Evolutionary conservation across 192 early-diverging fungal species (phyloP).

Genomic region (Umbelopsis sp.): DNA sequence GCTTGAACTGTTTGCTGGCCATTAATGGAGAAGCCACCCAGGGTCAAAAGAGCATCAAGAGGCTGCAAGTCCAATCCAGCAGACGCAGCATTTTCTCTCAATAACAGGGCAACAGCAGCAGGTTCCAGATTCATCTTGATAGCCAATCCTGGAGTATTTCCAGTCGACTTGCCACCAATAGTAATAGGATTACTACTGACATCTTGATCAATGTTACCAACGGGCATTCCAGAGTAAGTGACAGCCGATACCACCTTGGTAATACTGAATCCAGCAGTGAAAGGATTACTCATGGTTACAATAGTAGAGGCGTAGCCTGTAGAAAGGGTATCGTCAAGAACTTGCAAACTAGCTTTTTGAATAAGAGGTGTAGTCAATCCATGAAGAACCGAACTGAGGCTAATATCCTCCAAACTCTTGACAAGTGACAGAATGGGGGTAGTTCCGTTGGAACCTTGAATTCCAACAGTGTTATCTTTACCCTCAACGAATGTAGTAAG

Average conservation of each 20-base stretch:
- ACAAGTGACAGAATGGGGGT: constrained; percentile 51
- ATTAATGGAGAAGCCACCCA: constrained; percentile 42
- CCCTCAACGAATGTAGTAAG: constrained; percentile 56
- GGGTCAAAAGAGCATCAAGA: constrained; percentile 47
- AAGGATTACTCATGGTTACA: constrained; percentile 59
- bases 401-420: constrained; percentile 45
- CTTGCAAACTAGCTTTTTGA: constrained; percentile 41
- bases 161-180: constrained; percentile 46
- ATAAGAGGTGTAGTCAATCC: constrained; percentile 51
- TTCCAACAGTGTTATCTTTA: constrained; percentile 41
- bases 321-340: constrained; percentile 43
- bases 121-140: constrained; percentile 58
- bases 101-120: constrained; percentile 47
- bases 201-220: constrained; percentile 52
- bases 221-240: constrained; percentile 40
- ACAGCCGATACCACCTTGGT: constrained; percentile 49
- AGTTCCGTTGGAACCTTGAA: constrained; percentile 47
- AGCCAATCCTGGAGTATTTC: constrained; percentile 29
- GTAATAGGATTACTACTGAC: constrained; percentile 44
- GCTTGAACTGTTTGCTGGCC: constrained; percentile 35
- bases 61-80: constrained; percentile 47
- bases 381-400: constrained; percentile 49
- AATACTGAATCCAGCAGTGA: constrained; percentile 52
- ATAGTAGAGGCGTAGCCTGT: constrained; percentile 49
- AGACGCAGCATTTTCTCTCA: constrained; percentile 48